Base-by-base conservation (phyloP, 2,329 filamentous ascomycete genomes). In the Didymella sp. region DNA sequence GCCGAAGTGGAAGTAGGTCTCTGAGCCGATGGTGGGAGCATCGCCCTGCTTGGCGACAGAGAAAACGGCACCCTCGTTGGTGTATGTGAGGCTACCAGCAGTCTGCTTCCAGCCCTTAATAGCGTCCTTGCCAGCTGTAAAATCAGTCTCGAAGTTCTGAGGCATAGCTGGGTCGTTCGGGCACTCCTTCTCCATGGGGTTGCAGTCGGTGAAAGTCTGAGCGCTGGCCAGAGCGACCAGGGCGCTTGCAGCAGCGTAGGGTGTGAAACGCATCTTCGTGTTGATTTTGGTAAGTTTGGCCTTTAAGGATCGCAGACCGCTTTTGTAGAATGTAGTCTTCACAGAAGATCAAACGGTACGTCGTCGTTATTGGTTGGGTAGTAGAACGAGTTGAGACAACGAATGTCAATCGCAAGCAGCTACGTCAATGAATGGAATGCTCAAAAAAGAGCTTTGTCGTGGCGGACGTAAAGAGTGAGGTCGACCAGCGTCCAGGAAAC, bases 1-100 rank as follows among this genome's bases (percentile, higher is more conserved):
- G 51, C 92, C 92, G 64, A 89, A 94, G 81, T 96, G 92, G 76
- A 96, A 89, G 79, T 92, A 95, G 74, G 92, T 94, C 67, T 87
- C 86, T 43, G 89, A 87, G 62, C 87, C 84, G 60, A 96, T 84
- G 1, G 91, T 96, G 1, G 83, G 83, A 2, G 82, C 80, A 58
- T 84, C 77, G 13, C 76, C 77, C 28, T 76, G 75, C 60, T 79
- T 80, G 42, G 69, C 72, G 61, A 85, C 80, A 35, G 72, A 78
- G 70, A 85, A 84, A n/a, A 79, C 74, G 41, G 80, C 81, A 22
- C 82, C 83, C 19, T 78, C 73, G 8, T 72, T 45, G 28, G 58
- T 68, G 57, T 79, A 79, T 47, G 77, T 81, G 47, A 83, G 79
- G 56, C 73, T 73, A n/a, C 73, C 74, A 24, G 73, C 71, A 12